phyloP scores from a whole-genome alignment of 169 alveolate species.

The Fabrea salina region DNA sequence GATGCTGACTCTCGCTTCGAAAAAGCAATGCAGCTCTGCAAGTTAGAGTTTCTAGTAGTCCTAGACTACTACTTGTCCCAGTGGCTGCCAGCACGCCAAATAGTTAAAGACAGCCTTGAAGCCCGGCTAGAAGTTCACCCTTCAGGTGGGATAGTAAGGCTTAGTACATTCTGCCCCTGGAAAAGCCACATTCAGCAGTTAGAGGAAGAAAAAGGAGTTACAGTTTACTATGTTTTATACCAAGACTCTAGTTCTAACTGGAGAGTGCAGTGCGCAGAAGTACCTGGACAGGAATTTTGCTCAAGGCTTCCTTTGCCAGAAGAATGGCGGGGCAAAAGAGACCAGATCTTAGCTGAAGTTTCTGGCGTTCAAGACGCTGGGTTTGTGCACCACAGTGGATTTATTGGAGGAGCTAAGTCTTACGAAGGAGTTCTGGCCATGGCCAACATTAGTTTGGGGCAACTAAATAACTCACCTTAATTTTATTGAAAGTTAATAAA shows the following conservation, averaged over 20 bases:
- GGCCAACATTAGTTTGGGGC: slow-evolving; percentile 40
- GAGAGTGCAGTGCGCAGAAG: slow-evolving; percentile 54
- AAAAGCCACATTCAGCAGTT: slow-evolving; percentile 55
- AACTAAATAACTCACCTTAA: too few species aligned
- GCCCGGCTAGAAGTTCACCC: slow-evolving; percentile 42
- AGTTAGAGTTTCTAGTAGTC: slow-evolving; percentile 46
- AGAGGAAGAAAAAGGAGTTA: slow-evolving; percentile 44
- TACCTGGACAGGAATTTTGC: slow-evolving; percentile 39
- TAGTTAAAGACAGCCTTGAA: slow-evolving; percentile 52
- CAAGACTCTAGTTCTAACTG: slow-evolving; percentile 44
- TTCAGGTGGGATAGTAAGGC: slow-evolving; percentile 45
- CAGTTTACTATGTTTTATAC: slow-evolving; percentile 57
- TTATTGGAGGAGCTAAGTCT: slow-evolving; percentile 70
- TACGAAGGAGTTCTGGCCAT: slow-evolving; percentile 62
- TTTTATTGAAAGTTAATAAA: too few species aligned
- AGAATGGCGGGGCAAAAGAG: slow-evolving; percentile 73
- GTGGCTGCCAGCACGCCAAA: slow-evolving; percentile 56
- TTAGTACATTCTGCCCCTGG: slow-evolving; percentile 61
- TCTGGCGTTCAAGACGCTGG: slow-evolving; percentile 42
- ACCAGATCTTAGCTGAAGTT: slow-evolving; percentile 39
- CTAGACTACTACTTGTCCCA: not conserved
- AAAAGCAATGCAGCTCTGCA: slow-evolving; percentile 69
- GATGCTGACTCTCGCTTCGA: slow-evolving; percentile 53
- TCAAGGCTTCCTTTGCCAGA: slow-evolving; percentile 46
- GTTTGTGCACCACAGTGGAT: slow-evolving; percentile 67